Evolutionary conservation across 495 filamentous ascomycete genomes (phyloP), one percentile per base, ranked within the genome.

Genomic region (Hypoxylon fuscum): DNA sequence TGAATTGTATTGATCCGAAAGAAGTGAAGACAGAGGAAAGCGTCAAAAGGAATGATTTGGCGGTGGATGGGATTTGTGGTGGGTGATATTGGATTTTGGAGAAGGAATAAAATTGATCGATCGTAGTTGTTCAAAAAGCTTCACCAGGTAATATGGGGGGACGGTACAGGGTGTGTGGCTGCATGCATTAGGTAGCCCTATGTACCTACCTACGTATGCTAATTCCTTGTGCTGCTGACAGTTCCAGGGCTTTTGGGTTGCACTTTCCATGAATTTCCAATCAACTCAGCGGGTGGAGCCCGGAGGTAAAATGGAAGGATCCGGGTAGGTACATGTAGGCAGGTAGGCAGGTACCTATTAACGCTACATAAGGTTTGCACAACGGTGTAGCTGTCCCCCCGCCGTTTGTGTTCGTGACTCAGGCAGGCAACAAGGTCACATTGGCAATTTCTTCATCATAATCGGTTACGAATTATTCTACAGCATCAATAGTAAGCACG

Each of bases 241-340:
- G 15, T 37, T 53, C 1, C 34, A 38, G 40, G 55, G 5, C 29
- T 22, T 65, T 51, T 48, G 50, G 49, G 62, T 66, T 61, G 42
- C 56, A 66, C n/a, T 57, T 66, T 66, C 62, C 40, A 57, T 44
- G 44, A 12, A 66, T 43, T 66, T 66, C 62, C 51, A 66, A 66
- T 60, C 32, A 47, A 57, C 25, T 42, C 56, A 61, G 56, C n/a
- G n/a, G n/a, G n/a, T 66, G 62, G 62, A 57, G 21, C 17, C 51
- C 53, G 44, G 59, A 52, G 51, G 43, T 57, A 51, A 50, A 41
- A 52, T 40, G 47, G 54, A 58, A 58, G 54, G 43, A 53, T 48
- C 62, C 55, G 55, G 45, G 31, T 55, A 53, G 46, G n/a, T n/a
- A n/a, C n/a, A n/a, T n/a, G n/a, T n/a, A n/a, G n/a, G n/a, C n/a